Evolutionary conservation across 257 asterid species (phyloP).

Genomic region (Plectranthus barbatus): DNA sequence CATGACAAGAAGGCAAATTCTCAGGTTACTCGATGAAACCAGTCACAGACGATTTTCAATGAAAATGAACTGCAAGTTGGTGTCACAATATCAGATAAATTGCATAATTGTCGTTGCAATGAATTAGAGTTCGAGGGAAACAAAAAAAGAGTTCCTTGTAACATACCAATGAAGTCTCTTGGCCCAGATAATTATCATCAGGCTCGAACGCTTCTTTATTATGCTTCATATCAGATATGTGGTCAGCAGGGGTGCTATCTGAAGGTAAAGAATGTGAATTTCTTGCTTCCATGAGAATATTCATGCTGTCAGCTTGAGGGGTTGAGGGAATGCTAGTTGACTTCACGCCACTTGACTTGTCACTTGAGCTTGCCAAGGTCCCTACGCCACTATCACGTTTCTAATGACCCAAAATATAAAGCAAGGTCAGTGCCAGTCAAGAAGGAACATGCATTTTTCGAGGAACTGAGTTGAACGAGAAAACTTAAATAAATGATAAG

Average conservation of each 20-base stretch:
- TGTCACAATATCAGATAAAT: slow-evolving; percentile 1
- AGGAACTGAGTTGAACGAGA: background rate
- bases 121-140: slow-evolving; percentile 1
- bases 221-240: slow-evolving; percentile 46
- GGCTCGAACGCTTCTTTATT: slow-evolving; percentile 40
- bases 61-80: background rate
- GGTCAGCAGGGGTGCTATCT: slow-evolving; percentile 57
- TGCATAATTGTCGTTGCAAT: background rate
- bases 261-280: slow-evolving; percentile 54
- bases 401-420: slow-evolving; percentile 34
- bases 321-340: slow-evolving; percentile 81
- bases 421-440: slow-evolving; percentile 17
- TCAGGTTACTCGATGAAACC: slow-evolving; percentile 9
- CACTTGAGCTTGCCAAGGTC: slow-evolving; percentile 78
- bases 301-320: slow-evolving; percentile 69
- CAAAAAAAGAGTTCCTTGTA: slow-evolving; percentile 10
- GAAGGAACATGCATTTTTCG: slow-evolving; percentile 5
- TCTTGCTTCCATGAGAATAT: slow-evolving; percentile 57
- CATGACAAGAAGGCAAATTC: slow-evolving; percentile 6
- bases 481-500: background rate
- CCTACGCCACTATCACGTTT: slow-evolving; percentile 79
- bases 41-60: background rate
- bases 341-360: slow-evolving; percentile 86
- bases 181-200: slow-evolving; percentile 57
- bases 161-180: slow-evolving; percentile 70